Percentiles rank a stretch among this genome's conserved stretches.
Conservation (phyloP, 2,329 filamentous ascomycete species). For the Aspergillus sp. region DNA sequence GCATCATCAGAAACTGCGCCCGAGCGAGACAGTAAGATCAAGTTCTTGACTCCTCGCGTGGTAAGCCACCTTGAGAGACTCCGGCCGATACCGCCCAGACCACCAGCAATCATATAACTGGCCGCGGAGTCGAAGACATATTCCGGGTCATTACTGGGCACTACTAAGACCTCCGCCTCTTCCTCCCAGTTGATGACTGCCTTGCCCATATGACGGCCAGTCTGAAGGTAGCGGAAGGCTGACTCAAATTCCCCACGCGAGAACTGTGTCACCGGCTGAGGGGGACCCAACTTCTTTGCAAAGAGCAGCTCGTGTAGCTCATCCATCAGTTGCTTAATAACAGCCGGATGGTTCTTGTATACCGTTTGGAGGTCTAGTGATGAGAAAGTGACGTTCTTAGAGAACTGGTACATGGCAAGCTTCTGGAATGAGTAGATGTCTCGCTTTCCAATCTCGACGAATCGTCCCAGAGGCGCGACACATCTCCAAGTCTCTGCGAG, state of each 20-base stretch:
- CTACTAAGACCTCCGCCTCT: not conserved
- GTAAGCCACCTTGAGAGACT: constrained; percentile 28
- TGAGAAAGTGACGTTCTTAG: not conserved
- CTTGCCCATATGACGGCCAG: not conserved
- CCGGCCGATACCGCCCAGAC: constrained; percentile 26
- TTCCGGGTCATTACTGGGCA: not conserved
- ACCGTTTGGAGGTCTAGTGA: not conserved
- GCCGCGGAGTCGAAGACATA: constrained; percentile 15
- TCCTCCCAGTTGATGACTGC: not conserved
- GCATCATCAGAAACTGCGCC: constrained; percentile 8
- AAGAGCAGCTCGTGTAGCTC: not conserved
- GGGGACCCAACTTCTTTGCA: not conserved
- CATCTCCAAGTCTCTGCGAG: no score
- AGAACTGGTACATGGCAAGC: not conserved
- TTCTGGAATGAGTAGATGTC: not conserved
- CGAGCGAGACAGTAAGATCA: constrained; percentile 24
- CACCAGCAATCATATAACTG: constrained; percentile 28
- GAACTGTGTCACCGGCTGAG: not conserved
- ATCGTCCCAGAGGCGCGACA: no score
- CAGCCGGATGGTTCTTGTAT: not conserved
- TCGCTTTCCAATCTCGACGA: no score
- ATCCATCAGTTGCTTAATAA: not conserved
- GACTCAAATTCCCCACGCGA: not conserved
- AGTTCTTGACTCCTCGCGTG: constrained; percentile 21
- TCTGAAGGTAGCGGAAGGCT: not conserved